Conservation (phyloP, 805 yeast species). For the Kockiozyma suomiensis region DNA sequence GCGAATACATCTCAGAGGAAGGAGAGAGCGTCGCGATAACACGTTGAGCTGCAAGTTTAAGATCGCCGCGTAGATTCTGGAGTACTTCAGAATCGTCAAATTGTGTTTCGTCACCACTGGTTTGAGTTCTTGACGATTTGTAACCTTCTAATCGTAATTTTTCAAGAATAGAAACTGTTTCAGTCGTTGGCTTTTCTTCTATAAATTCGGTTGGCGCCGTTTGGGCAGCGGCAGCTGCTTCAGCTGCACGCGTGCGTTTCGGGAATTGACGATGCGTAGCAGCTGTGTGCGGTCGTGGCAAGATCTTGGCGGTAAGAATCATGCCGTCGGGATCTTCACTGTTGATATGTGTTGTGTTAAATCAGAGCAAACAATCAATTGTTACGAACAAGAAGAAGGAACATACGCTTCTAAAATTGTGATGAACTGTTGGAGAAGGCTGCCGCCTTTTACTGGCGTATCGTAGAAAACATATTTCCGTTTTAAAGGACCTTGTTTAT, state of each 20-base stretch:
- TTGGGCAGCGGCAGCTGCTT: background rate
- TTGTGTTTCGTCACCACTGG: background rate
- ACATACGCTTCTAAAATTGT: conserved; percentile 23
- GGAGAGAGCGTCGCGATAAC: conserved; percentile 21
- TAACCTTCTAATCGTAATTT: conserved; percentile 23
- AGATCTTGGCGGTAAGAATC: conserved; percentile 16
- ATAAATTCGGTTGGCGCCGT: background rate
- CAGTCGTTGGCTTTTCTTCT: conserved; percentile 7
- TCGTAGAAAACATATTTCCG: conserved; percentile 10
- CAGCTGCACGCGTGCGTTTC: conserved; percentile 4
- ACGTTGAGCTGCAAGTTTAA: conserved; percentile 14
- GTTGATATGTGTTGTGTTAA: background rate
- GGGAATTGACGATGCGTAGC: conserved; percentile 8
- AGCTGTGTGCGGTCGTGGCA: conserved; percentile 8
- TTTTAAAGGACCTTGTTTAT: no score
- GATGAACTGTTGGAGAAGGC: conserved; percentile 13
- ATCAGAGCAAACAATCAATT: background rate
- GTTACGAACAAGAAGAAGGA: background rate
- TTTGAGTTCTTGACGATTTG: no score
- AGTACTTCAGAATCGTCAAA: conserved; percentile 2
- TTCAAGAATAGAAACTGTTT: conserved; percentile 18
- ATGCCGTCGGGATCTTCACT: conserved; percentile 27
- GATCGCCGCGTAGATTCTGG: conserved; percentile 17
- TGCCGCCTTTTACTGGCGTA: background rate
- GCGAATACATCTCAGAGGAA: conserved; percentile 9